phyloP scores from a whole-genome alignment of 306 rosid genomes.

The Quillaja saponaria region DNA sequence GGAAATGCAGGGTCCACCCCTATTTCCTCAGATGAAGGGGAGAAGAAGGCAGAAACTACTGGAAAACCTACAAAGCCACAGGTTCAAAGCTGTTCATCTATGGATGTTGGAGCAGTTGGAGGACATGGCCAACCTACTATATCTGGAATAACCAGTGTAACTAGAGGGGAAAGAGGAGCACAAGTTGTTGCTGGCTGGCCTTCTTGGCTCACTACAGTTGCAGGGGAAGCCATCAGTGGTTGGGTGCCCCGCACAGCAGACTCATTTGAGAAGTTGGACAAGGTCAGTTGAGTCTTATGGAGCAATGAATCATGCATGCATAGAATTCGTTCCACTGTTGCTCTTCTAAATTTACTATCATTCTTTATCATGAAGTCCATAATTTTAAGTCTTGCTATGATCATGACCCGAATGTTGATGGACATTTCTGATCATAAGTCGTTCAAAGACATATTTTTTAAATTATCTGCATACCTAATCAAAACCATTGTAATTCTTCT shows the following conservation, averaged over 20 bases:
- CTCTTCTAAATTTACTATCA: no score
- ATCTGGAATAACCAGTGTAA: constrained; percentile 33
- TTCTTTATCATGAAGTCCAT: no score
- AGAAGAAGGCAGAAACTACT: constrained; percentile 20
- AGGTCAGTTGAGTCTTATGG: constrained; percentile 41
- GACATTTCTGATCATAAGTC: neutral
- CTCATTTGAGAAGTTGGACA: constrained; percentile 75
- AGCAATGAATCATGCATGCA: neutral
- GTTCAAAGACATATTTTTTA: neutral
- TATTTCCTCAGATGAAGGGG: constrained; percentile 39
- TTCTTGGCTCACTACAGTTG: constrained; percentile 81
- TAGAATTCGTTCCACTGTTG: neutral
- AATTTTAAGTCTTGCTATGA: neutral
- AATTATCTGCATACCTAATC: neutral
- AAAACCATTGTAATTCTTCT: neutral
- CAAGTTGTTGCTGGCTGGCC: constrained; percentile 89
- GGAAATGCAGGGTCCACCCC: constrained; percentile 34
- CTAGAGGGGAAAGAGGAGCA: constrained; percentile 63
- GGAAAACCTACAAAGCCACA: constrained; percentile 31
- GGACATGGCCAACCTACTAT: constrained; percentile 28
- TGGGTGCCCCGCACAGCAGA: constrained; percentile 87
- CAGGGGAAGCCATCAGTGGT: constrained; percentile 80
- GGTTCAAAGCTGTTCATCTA: constrained; percentile 26
- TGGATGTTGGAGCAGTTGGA: constrained; percentile 25
- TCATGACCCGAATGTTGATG: neutral